Conservation (phyloP, 306 rosid species). For the Hylodesmum podocarpum region DNA sequence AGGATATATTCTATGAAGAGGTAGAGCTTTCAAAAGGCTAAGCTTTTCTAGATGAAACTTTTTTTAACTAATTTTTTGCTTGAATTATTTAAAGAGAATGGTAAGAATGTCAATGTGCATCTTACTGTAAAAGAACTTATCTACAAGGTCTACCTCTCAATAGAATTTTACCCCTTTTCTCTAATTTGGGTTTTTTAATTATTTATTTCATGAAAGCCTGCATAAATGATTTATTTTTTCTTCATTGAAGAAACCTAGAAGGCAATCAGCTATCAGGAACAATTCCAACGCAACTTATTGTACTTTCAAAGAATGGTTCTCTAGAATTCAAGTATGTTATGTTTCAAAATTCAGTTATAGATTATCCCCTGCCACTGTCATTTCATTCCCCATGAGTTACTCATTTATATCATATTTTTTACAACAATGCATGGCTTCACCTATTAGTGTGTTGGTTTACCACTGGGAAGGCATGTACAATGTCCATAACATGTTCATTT, state of each 20-base stretch:
- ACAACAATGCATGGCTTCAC: neutral
- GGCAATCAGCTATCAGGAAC: slow-evolving; percentile 42
- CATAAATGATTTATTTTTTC: neutral
- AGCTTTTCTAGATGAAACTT: neutral
- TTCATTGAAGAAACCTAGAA: slow-evolving; percentile 41
- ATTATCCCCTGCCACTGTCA: neutral
- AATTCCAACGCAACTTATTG: slow-evolving; percentile 33
- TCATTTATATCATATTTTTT: neutral
- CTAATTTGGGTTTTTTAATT: neutral
- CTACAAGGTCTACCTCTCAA: neutral
- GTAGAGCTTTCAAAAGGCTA: neutral
- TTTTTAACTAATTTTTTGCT: neutral
- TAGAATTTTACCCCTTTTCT: neutral
- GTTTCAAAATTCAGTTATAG: slow-evolving; percentile 4
- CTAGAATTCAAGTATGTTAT: slow-evolving; percentile 34
- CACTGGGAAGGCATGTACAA: no score
- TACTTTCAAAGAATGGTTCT: slow-evolving; percentile 10
- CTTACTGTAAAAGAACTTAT: neutral
- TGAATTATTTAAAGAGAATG: neutral
- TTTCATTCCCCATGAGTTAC: neutral
- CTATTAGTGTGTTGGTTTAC: neutral
- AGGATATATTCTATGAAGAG: neutral
- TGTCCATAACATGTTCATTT: neutral
- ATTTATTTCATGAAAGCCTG: neutral
- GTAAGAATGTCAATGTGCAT: slow-evolving; percentile 1